These are phyloP conservation scores for Pelargonium cotyledonis DNA, from an alignment of 441 rosid genomes.

Conservation along the genomic window DNA sequence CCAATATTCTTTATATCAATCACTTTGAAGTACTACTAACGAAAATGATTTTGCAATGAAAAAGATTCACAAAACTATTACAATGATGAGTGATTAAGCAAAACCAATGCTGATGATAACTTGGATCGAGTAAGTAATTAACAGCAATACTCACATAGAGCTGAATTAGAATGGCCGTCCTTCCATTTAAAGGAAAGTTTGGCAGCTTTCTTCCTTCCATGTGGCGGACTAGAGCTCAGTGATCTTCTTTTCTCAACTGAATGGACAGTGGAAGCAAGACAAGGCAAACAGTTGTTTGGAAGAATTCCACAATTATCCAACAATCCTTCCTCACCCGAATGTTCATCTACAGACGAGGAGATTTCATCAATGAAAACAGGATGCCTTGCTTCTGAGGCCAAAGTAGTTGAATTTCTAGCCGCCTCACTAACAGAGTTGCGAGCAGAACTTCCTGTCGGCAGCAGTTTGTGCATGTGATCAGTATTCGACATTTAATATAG, in stretches of 20 bases:
- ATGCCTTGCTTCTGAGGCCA: constrained; percentile 36
- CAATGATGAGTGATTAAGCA: no score
- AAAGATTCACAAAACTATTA: no score
- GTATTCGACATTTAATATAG: constrained; percentile 18
- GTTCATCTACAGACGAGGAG: constrained; percentile 52
- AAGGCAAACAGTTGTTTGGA: constrained; percentile 74
- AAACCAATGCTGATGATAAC: no score
- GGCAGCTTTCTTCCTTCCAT: constrained; percentile 51
- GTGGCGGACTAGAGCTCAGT: constrained; percentile 64
- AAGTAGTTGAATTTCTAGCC: constrained; percentile 25
- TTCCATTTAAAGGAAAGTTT: constrained; percentile 61
- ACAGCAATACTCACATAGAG: constrained; percentile 42
- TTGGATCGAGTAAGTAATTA: background rate
- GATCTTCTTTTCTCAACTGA: constrained; percentile 71
- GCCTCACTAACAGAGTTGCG: constrained; percentile 30
- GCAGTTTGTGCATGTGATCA: constrained; percentile 35
- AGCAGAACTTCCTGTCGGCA: constrained; percentile 41
- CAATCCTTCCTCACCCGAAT: constrained; percentile 37
- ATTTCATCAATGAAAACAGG: constrained; percentile 53
- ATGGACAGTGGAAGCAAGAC: constrained; percentile 59
- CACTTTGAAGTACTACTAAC: no score
- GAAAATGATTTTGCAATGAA: no score
- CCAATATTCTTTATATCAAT: no score
- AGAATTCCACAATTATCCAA: constrained; percentile 67
- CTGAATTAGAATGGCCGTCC: constrained; percentile 48